A percentile compares a stretch with the other conserved stretches of the same genome.
phyloP scores from a whole-genome alignment of 2,329 filamentous ascomycete species.

The Achaetomium macrosporum region DNA sequence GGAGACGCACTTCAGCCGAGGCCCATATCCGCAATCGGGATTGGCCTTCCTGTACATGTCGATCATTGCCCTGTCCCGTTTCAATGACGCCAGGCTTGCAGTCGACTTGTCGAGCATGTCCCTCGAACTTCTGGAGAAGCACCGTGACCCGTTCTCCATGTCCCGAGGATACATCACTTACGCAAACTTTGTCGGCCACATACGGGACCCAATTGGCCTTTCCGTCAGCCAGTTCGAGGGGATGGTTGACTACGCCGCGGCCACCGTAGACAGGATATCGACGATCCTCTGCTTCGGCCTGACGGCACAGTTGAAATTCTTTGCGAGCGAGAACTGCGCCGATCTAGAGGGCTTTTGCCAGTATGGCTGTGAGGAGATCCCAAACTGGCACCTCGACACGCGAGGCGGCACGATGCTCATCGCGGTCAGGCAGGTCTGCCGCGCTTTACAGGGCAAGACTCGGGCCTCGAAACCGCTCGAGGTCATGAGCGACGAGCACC shows the following conservation, averaged over 20 bases:
- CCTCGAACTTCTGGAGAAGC: slow-evolving; percentile 58
- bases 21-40: slow-evolving; percentile 63
- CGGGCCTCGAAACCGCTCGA: slow-evolving; percentile 41
- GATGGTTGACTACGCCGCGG: slow-evolving; percentile 59
- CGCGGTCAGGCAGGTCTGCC: slow-evolving; percentile 57
- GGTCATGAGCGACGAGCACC: slow-evolving; percentile 63
- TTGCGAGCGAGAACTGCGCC: slow-evolving; percentile 60
- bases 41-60: slow-evolving; percentile 63
- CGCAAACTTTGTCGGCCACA: slow-evolving; percentile 63
- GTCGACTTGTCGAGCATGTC: slow-evolving; percentile 58
- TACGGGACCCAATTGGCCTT: slow-evolving; percentile 56
- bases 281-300: slow-evolving; percentile 68
- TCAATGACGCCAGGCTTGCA: slow-evolving; percentile 64
- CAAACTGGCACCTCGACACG: slow-evolving; percentile 64
- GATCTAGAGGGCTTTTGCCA: slow-evolving; percentile 67
- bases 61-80: slow-evolving; percentile 61
- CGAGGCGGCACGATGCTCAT: slow-evolving; percentile 66
- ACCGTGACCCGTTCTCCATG: slow-evolving; percentile 58
- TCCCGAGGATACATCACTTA: slow-evolving; percentile 66
- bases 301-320: slow-evolving; percentile 60
- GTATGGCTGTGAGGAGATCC: slow-evolving; percentile 67
- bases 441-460: slow-evolving; percentile 72
- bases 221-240: slow-evolving; percentile 57
- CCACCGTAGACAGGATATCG: slow-evolving; percentile 64
- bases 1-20: slow-evolving; percentile 56